Percentiles rank a stretch among this genome's conserved stretches.
These are phyloP conservation scores for Dictyostelium purpureum DNA, from an alignment of 78 protist genomes.

Conservation along the genomic window DNA sequence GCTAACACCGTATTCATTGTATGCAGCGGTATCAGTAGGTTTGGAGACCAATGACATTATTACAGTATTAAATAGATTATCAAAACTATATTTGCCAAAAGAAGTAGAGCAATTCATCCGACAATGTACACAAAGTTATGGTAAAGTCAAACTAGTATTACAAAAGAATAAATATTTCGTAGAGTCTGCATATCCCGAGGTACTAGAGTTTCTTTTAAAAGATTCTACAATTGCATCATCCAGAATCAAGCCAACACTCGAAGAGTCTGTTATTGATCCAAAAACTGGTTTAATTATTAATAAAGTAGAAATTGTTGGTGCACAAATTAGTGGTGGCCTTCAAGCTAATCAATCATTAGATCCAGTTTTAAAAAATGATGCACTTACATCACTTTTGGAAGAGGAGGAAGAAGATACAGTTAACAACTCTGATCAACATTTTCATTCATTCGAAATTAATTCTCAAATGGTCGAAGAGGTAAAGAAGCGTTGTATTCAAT, in stretches of 20 bases:
- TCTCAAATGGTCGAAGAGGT: conserved; percentile 80
- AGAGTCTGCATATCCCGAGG: conserved; percentile 70
- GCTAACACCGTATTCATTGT: conserved; percentile 95
- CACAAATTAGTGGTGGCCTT: conserved; percentile 67
- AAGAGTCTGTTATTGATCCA: conserved; percentile 4
- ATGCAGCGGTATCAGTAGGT: conserved; percentile 97
- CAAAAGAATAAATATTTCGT: conserved; percentile 84
- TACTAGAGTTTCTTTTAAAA: conserved; percentile 58
- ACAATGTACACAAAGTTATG: conserved; percentile 83
- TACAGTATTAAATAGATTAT: conserved; percentile 44
- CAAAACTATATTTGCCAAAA: conserved; percentile 80
- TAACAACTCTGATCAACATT: conserved; percentile 68
- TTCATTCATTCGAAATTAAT: conserved; percentile 82
- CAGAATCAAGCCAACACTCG: conserved; percentile 42
- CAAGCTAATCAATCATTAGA: conserved; percentile 54
- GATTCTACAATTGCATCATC: conserved; percentile 73
- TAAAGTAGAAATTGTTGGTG: neutral
- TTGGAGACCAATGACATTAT: conserved; percentile 86
- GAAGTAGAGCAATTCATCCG: conserved; percentile 50
- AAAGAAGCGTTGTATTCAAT: conserved; percentile 83
- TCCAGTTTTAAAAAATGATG: conserved; percentile 33
- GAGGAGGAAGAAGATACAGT: conserved; percentile 73
- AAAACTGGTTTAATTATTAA: conserved; percentile 79
- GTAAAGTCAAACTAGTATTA: conserved; percentile 89
- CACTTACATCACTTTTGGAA: neutral